These are phyloP conservation scores for Lentinula lateritia DNA, from an alignment of 768 basidiomycete species.

Conservation along the genomic window DNA sequence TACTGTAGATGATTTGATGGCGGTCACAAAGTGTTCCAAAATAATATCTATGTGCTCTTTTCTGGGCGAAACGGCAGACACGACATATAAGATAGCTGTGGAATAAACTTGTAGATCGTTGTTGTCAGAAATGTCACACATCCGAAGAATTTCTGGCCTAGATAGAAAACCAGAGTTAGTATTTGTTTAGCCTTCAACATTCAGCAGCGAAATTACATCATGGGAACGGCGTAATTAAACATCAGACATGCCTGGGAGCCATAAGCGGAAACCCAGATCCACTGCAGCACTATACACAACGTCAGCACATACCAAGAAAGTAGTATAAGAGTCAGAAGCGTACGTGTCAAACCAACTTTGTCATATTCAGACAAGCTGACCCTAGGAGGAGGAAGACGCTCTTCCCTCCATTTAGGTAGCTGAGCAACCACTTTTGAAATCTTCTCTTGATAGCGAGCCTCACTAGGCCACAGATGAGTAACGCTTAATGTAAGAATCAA, in stretches of 20 bases:
- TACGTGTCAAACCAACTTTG: constrained; percentile 82
- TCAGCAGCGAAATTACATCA: constrained; percentile 54
- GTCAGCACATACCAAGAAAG: constrained; percentile 10
- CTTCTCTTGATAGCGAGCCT: constrained; percentile 49
- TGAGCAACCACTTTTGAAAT: constrained; percentile 51
- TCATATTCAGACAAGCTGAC: constrained; percentile 88
- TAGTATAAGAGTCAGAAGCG: constrained; percentile 15
- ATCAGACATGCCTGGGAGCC: constrained; percentile 68
- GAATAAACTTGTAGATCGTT: constrained; percentile 79
- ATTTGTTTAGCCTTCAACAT: background rate
- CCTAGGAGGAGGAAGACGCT: constrained; percentile 80
- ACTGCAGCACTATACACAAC: constrained; percentile 54
- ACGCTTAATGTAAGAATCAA: background rate
- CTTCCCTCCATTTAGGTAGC: constrained; percentile 64
- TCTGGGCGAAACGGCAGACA: constrained; percentile 78
- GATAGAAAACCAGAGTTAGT: constrained; percentile 2
- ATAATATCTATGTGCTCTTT: constrained; percentile 57
- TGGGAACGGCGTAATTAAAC: constrained; percentile 70
- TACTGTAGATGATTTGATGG: constrained; percentile 77
- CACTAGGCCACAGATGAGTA: constrained; percentile 26
- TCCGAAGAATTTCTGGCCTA: constrained; percentile 83
- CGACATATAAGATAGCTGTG: constrained; percentile 72
- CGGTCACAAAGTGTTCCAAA: constrained; percentile 54
- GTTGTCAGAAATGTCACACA: constrained; percentile 87
- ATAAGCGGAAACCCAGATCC: constrained; percentile 76